A percentile compares a stretch with the other conserved stretches of the same genome.
Evolutionary conservation across 768 basidiomycete genomes (phyloP).

Genomic region (Clitopilus passeckerianus): DNA sequence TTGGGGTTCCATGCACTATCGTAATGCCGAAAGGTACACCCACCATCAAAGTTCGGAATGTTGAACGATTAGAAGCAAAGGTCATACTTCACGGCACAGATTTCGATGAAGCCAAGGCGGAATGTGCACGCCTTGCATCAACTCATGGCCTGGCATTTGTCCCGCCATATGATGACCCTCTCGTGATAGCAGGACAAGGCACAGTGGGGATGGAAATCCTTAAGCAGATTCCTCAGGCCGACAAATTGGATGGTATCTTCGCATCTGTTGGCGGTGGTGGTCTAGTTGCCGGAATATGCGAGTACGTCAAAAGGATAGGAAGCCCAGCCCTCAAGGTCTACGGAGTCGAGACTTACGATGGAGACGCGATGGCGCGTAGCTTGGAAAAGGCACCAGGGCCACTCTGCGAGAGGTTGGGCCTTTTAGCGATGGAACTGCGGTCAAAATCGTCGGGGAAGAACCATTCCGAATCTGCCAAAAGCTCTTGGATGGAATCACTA

Average conservation of each 20-base stretch:
- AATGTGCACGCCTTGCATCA: conserved; percentile 82
- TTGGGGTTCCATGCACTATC: conserved; percentile 94
- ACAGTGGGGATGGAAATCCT: conserved; percentile 94
- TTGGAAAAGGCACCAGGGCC: conserved; percentile 73
- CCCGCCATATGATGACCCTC: conserved; percentile 95
- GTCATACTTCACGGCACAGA: conserved; percentile 89
- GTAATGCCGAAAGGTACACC: conserved; percentile 97
- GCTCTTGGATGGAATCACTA: conserved; percentile 76
- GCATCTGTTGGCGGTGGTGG: conserved; percentile 94
- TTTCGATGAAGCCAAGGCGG: conserved; percentile 94
- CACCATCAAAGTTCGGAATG: conserved; percentile 93
- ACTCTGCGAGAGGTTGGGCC: conserved; percentile 88
- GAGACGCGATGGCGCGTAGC: conserved; percentile 89
- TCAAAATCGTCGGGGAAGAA: conserved; percentile 92
- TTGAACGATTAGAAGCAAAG: conserved; percentile 91
- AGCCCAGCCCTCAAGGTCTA: conserved; percentile 75
- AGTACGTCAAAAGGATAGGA: conserved; percentile 92
- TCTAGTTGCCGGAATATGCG: conserved; percentile 81
- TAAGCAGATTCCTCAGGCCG: conserved; percentile 77
- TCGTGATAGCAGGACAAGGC: conserved; percentile 96
- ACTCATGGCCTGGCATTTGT: conserved; percentile 82
- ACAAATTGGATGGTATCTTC: conserved; percentile 80
- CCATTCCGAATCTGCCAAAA: conserved; percentile 89
- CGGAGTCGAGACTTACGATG: conserved; percentile 94
- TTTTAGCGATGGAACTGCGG: conserved; percentile 97